Base-by-base conservation (phyloP, 495 filamentous ascomycete species). In the Neurospora tetraspora region DNA sequence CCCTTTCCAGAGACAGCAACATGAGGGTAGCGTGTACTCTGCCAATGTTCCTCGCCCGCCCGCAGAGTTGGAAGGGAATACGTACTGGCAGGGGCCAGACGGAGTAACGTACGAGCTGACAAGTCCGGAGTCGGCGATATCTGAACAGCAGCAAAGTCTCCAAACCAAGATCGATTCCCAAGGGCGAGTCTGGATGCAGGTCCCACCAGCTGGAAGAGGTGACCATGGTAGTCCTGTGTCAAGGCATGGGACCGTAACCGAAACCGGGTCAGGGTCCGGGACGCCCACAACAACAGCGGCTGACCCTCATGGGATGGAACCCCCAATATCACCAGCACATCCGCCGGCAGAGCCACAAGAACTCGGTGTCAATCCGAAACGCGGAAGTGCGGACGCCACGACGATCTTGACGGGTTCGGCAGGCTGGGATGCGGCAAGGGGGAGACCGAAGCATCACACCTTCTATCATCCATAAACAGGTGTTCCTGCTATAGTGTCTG, bases 131-230 rank as follows among this genome's bases (percentile, higher is more conserved):
- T n/a, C 36, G 4, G 37, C 5, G 7, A 12, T n/a, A 12, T 39
- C 8, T 68, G 45, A 68, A 43, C 39, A 69, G 53, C 39, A 34
- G 20, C 37, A 73, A 72, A 34, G 3, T 3, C 70, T 75, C 6
- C 69, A 70, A 38, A 75, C 76, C 5, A 79, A 75, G 45, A 39
- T 78, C 7, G 77, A 79, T 18, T 37, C 71, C 0, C 74, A 76
- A 47, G 77, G 77, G 4, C n/a, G 77, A 68, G 31, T 79, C 36
- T 79, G 77, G 77, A 72, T 78, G 73, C 76, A 73, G 68, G 76
- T 78, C 16, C 69, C 73, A 3, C 20, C 72, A n/a, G 38, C 72
- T 9, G n/a, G 40, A 45, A 69, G 73, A 59, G 69, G 68, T n/a
- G 43, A 71, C 1, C 39, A 18, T 42, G 70, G 10, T n/a, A 61